These are phyloP conservation scores for Pythium rhizo-oryzae DNA, from an alignment of 352 stramenopile genomes.

Conservation along the genomic window DNA sequence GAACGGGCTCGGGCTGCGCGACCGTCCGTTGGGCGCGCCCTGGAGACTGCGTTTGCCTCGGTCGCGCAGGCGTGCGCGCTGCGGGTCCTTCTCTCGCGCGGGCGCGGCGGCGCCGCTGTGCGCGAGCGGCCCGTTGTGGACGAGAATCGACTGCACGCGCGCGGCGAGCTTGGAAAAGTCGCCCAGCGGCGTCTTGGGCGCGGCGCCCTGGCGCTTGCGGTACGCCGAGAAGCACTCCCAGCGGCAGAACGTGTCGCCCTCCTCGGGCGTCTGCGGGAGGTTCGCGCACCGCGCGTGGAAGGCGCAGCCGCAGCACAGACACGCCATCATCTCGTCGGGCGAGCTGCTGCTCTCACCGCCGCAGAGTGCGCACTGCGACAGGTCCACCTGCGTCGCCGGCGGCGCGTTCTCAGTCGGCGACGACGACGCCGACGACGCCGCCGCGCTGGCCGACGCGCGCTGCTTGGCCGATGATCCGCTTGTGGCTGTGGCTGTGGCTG, in stretches of 20 bases:
- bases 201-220: slow-evolving; percentile 35
- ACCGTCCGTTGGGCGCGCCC: slow-evolving; percentile 7
- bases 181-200: slow-evolving; percentile 18
- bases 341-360: slow-evolving; percentile 2
- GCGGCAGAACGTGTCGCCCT: slow-evolving; percentile 68
- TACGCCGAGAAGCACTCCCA: slow-evolving; percentile 65
- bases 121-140: background rate
- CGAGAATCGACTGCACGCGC: slow-evolving; percentile 24
- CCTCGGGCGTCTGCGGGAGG: slow-evolving; percentile 59
- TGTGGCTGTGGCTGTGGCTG: background rate
- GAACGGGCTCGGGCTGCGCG: slow-evolving; percentile 27
- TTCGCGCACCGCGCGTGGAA: slow-evolving; percentile 75
- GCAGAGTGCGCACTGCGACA: slow-evolving; percentile 21
- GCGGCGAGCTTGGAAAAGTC: slow-evolving; percentile 27
- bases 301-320: slow-evolving; percentile 46
- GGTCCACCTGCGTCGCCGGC: slow-evolving; percentile 15
- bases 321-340: slow-evolving; percentile 47
- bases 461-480: background rate
- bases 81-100: background rate
- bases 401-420: slow-evolving; percentile 15
- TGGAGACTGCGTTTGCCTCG: slow-evolving; percentile 10
- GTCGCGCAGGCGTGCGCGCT: slow-evolving; percentile 1
- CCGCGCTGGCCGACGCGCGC: background rate
- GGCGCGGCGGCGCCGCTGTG: too few species aligned
- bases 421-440: slow-evolving; percentile 4